These are phyloP conservation scores for Agastache rugosa DNA, from an alignment of 257 asterid species.

Conservation along the genomic window DNA sequence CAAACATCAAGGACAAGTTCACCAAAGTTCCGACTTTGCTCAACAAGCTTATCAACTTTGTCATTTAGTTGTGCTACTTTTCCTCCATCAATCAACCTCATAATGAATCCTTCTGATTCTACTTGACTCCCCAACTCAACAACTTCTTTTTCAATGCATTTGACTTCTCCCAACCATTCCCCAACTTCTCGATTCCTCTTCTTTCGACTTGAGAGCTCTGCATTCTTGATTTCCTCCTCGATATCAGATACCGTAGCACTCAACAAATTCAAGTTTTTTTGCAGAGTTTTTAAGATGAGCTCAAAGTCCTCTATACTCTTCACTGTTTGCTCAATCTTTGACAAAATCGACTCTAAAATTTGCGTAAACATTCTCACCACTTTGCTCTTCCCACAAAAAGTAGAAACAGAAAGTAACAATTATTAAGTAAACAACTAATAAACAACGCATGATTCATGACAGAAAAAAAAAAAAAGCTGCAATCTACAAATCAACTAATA, in stretches of 20 bases:
- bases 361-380: background rate
- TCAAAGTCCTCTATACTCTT: background rate
- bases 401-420: background rate
- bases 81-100: background rate
- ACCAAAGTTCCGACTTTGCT: slow-evolving; percentile 8
- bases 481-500: no score
- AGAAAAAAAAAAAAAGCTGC: no score
- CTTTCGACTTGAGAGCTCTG: background rate
- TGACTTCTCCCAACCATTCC: background rate
- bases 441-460: no score
- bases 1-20: slow-evolving; percentile 2
- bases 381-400: background rate
- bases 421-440: no score
- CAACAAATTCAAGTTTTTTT: background rate
- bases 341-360: background rate
- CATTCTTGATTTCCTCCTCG: background rate
- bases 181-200: slow-evolving; percentile 15
- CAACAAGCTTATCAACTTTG: background rate
- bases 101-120: background rate
- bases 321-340: no score
- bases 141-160: background rate
- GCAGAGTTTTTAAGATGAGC: background rate
- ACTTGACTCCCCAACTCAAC: background rate
- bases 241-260: slow-evolving; percentile 7
- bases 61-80: background rate